Evolutionary conservation across 495 filamentous ascomycete genomes (phyloP).

Genomic region (Trichoderma orchidacearum): DNA sequence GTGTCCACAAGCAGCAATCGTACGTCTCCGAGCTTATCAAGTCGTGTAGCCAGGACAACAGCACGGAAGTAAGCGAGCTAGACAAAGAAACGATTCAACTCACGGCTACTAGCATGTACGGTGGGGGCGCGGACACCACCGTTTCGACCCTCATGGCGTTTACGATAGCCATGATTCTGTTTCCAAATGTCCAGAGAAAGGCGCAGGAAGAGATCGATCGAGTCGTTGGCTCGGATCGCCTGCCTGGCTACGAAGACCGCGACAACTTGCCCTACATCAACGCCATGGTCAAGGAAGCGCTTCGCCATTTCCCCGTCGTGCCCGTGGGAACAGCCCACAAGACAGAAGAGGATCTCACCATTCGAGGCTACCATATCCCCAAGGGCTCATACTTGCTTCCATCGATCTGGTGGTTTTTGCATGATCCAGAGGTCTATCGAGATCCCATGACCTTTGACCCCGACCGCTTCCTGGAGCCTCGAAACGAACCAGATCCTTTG

Average conservation of each 20-base stretch:
- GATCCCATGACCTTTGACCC: slow-evolving; percentile 31
- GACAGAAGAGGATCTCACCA: slow-evolving; percentile 30
- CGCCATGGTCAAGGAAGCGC: slow-evolving; percentile 29
- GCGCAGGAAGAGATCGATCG: slow-evolving; percentile 37
- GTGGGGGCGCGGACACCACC: slow-evolving; percentile 33
- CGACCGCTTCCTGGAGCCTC: slow-evolving; percentile 25
- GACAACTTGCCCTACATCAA: slow-evolving; percentile 26
- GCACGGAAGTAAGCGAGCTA: slow-evolving; percentile 11
- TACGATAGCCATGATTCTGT: slow-evolving; percentile 37
- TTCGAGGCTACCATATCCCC: slow-evolving; percentile 37
- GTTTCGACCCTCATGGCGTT: slow-evolving; percentile 24
- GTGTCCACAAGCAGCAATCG: slow-evolving; percentile 15
- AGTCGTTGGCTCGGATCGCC: slow-evolving; percentile 29
- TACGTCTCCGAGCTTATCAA: slow-evolving; percentile 25
- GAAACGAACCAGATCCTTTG: slow-evolving; percentile 25
- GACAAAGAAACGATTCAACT: slow-evolving; percentile 19
- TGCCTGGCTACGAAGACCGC: slow-evolving; percentile 27
- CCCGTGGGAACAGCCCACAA: slow-evolving; percentile 33
- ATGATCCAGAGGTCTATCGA: slow-evolving; percentile 19
- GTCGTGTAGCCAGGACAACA: slow-evolving; percentile 9
- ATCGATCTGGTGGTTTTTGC: slow-evolving; percentile 22
- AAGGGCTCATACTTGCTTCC: slow-evolving; percentile 22
- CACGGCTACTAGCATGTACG: slow-evolving; percentile 29
- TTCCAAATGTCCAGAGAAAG: slow-evolving; percentile 12
- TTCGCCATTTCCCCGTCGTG: slow-evolving; percentile 29